phyloP scores from a whole-genome alignment of 768 basidiomycete species.

The Trametes cingulata region DNA sequence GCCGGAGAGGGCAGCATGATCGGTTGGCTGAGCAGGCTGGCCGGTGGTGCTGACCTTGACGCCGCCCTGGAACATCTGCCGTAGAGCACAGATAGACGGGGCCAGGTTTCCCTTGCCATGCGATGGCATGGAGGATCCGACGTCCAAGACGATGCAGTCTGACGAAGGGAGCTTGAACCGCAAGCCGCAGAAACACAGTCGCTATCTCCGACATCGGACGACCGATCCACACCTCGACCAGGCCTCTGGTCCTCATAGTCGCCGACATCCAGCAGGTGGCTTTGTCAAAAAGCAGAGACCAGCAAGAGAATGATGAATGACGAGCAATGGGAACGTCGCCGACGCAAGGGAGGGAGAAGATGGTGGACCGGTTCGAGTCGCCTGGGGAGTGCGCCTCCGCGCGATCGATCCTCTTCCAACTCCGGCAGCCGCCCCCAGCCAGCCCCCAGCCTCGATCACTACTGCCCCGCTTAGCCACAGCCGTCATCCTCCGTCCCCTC shows the following conservation, averaged over 20 bases:
- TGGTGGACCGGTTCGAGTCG: not conserved
- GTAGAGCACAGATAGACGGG: not conserved
- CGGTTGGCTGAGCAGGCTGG: slow-evolving; percentile 3
- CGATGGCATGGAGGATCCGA: not conserved
- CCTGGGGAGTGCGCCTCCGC: not conserved
- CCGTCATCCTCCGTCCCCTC: not conserved
- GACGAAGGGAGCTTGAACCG: too few relatives aligned
- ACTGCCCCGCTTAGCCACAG: not conserved
- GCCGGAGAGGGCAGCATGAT: slow-evolving; percentile 8
- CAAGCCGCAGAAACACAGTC: too few relatives aligned
- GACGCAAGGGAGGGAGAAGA: not conserved
- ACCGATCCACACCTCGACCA: too few relatives aligned
- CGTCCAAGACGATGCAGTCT: not conserved
- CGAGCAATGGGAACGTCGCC: not conserved
- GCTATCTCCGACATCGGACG: too few relatives aligned
- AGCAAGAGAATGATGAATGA: not conserved
- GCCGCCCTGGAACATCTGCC: not conserved
- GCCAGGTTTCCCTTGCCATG: too few relatives aligned
- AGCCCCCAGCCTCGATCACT: not conserved
- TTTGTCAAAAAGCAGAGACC: too few relatives aligned
- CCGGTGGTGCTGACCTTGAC: slow-evolving; percentile 9
- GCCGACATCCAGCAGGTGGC: too few relatives aligned
- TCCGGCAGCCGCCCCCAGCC: not conserved
- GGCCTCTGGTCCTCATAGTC: too few relatives aligned
- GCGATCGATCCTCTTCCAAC: slow-evolving; percentile 1